Base-by-base conservation (phyloP, 768 basidiomycete species). In the Suillus hirtellus region DNA sequence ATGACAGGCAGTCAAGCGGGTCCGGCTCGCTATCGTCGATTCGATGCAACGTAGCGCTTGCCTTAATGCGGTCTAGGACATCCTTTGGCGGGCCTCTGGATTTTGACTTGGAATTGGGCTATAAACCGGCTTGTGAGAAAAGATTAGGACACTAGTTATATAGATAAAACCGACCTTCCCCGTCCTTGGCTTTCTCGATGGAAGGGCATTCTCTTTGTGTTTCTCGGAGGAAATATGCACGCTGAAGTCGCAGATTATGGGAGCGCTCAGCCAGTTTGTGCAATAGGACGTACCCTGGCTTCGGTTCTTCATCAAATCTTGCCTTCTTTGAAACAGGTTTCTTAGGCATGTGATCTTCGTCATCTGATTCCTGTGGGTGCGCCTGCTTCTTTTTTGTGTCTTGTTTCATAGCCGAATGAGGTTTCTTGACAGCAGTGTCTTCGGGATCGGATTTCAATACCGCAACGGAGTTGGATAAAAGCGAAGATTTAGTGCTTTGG, bases 1-100 rank as follows among this genome's bases (percentile, higher is more conserved):
- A 81, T 38, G 79, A 77, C 42, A 83, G 71, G 64, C 81, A 83
- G 64, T 83, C 81, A 53, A 83, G 73, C 35, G 80, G 80, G 62
- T 83, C 82, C 8, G 80, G 77, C 60, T 80, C 82, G 62, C 76
- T 74, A 49, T 77, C 78, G 37, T 76, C 69, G n/a, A 56, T 62
- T 14, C 65, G 46, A 59, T 68, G 59, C 42, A 68, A 67, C 14
- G 61, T 67, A 1, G 69, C 69, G 35, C 76, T 73, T 15, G 76
- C 73, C 58, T 70, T 75, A 37, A 81, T 73, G 58, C 78, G 75
- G 44, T 74, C 73, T 9, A 81, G 72, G 3, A 81, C 75, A 31
- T 77, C 74, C 24, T 67, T 78, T 0, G 80, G 80, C 1, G 77
- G 80, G 8, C 80, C 79, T 65, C 70, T 76, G 15, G 60, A 56